phyloP scores from a whole-genome alignment of 148 eudicot species.

The Gaultheria prostrata region DNA sequence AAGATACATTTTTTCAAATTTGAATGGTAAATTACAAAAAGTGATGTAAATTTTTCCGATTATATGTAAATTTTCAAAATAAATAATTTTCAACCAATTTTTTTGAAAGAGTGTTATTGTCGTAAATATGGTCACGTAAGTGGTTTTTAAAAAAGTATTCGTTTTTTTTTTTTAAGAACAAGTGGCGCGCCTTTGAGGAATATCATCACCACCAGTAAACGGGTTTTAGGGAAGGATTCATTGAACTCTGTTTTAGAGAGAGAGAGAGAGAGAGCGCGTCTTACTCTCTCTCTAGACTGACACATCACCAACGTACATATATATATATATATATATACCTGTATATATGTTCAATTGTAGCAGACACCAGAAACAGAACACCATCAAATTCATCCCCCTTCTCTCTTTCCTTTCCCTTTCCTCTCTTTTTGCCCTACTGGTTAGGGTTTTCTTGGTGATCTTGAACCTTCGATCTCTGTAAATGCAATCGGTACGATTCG shows the following conservation, averaged over 20 bases:
- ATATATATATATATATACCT: not conserved
- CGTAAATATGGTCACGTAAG: not conserved
- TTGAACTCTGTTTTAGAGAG: slow-evolving; percentile 25
- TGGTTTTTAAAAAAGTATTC: too few species aligned
- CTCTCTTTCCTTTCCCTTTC: slow-evolving; percentile 10
- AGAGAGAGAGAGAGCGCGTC: not conserved
- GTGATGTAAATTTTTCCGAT: too few species aligned
- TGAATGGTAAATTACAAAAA: too few species aligned
- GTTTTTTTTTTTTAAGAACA: slow-evolving; percentile 1
- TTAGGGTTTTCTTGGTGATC: slow-evolving; percentile 19
- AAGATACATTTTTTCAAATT: too few species aligned
- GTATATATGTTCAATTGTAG: not conserved
- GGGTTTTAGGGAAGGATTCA: slow-evolving; percentile 38
- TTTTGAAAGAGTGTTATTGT: not conserved
- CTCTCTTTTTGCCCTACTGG: slow-evolving; percentile 24
- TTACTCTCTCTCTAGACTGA: slow-evolving; percentile 19
- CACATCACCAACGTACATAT: not conserved
- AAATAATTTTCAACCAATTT: too few species aligned
- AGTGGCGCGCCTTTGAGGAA: slow-evolving; percentile 17
- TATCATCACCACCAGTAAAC: slow-evolving; percentile 21
- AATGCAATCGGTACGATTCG: slow-evolving; percentile 27
- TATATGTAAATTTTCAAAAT: too few species aligned
- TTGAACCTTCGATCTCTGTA: not conserved
- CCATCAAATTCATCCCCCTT: not conserved
- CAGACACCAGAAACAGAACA: not conserved